Evolutionary conservation across 2,329 filamentous ascomycete species (phyloP).

Genomic region (Zasmidium cellare): DNA sequence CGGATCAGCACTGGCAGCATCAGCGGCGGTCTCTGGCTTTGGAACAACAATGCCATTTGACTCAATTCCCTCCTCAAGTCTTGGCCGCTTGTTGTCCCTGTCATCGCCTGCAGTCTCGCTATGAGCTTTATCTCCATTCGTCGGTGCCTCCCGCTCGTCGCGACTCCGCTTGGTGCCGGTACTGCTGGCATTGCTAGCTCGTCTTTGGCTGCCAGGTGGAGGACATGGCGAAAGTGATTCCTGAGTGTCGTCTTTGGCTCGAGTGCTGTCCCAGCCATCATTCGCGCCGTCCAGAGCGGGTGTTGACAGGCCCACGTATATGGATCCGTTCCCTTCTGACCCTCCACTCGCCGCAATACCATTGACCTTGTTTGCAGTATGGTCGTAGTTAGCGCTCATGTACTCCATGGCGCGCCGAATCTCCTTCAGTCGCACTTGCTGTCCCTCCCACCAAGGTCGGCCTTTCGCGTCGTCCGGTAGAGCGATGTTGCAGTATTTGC

Average conservation of each 20-base stretch:
- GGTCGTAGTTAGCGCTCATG: constrained; percentile 61
- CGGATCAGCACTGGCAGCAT: background rate
- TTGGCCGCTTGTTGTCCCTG: constrained; percentile 22
- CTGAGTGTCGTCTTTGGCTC: constrained; percentile 25
- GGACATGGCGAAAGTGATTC: constrained; percentile 23
- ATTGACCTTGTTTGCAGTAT: constrained; percentile 36
- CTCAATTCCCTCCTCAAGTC: constrained; percentile 12
- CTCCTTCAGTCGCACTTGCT: constrained; percentile 69
- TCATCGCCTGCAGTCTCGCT: constrained; percentile 24
- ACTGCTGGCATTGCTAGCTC: constrained; percentile 31
- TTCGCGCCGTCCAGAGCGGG: constrained; percentile 33
- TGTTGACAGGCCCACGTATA: constrained; percentile 47
- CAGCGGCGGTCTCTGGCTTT: constrained; percentile 11
- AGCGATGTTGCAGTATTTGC: constrained; percentile 69
- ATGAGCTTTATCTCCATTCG: constrained; percentile 16
- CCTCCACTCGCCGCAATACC: constrained; percentile 29
- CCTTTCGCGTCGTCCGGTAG: constrained; percentile 73
- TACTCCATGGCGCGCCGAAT: constrained; percentile 73
- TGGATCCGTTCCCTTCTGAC: constrained; percentile 40
- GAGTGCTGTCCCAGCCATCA: constrained; percentile 34
- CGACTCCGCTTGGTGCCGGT: constrained; percentile 31
- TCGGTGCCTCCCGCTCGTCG: constrained; percentile 26
- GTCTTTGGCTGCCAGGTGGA: constrained; percentile 31
- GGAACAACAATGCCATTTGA: constrained; percentile 9
- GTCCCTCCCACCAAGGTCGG: constrained; percentile 81